Percentiles rank a stretch among this genome's conserved stretches.
Evolutionary conservation across 805 yeast species (phyloP).

Genomic region (Candida rishiriensis): DNA sequence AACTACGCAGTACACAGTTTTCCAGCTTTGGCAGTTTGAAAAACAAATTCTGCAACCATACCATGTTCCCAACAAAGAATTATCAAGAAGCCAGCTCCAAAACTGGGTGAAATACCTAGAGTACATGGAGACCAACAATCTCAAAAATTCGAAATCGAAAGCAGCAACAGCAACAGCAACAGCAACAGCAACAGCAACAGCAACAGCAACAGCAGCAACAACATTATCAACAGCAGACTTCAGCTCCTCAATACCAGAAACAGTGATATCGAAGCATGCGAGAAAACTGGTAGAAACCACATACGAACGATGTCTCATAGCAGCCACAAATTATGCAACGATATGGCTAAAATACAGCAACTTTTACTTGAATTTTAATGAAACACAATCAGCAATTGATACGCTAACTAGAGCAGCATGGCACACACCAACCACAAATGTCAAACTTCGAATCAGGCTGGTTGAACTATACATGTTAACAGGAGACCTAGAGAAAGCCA

Average conservation of each 20-base stretch:
- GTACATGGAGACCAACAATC: slow-evolving; percentile 39
- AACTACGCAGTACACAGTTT: slow-evolving; percentile 49
- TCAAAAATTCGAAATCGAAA: slow-evolving; percentile 11
- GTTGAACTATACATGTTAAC: slow-evolving; percentile 40
- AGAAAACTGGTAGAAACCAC: slow-evolving; percentile 27
- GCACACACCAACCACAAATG: slow-evolving; percentile 23
- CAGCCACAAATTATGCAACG: slow-evolving; percentile 39
- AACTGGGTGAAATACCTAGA: slow-evolving; percentile 58
- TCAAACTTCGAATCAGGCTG: slow-evolving; percentile 35
- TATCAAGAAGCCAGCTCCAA: slow-evolving; percentile 42
- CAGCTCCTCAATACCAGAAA: slow-evolving; percentile 7
- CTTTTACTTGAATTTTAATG: slow-evolving; percentile 31
- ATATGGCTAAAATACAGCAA: slow-evolving; percentile 51
- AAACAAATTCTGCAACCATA: slow-evolving; percentile 35
- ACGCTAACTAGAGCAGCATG: slow-evolving; percentile 35
- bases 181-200: too few species aligned
- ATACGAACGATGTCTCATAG: slow-evolving; percentile 46
- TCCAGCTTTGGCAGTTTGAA: slow-evolving; percentile 48
- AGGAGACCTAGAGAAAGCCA: slow-evolving; percentile 36
- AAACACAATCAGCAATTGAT: slow-evolving; percentile 34
- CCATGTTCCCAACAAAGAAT: slow-evolving; percentile 31
- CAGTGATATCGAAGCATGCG: slow-evolving; percentile 15
- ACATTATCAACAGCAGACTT: slow-evolving; percentile 2
- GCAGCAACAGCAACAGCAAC: background rate
- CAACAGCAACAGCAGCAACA: background rate